Base-by-base conservation (phyloP, 371 early-diverging fungal genomes). In the Phascolomyces articulosus region DNA sequence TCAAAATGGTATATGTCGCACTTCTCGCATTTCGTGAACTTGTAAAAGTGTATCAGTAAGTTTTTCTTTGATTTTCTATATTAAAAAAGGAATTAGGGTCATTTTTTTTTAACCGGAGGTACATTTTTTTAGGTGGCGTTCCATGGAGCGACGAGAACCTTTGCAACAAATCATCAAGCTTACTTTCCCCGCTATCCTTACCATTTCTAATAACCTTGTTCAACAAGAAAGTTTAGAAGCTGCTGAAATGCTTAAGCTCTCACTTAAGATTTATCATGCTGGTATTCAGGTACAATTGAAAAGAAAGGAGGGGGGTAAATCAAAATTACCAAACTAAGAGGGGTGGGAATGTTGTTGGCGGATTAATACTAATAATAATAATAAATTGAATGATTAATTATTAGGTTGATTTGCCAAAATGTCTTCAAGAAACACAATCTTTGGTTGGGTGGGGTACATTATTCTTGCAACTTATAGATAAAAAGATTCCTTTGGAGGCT, bases 401-500 rank as follows among this genome's bases (percentile, higher is more conserved):
- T n/a, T 58, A 85, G 79, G 69, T 69, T 28, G 91, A 91, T 23
- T 79, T 96, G 54, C 85, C 92, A 0, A 72, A 84, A 56, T 74
- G 83, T 7, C 85, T 93, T 53, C 92, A 93, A 71, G 85, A 89
- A 15, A 75, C 82, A 13, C 67, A 76, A 2, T 85, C 86, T 1
- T 76, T 97, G 38, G 87, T 92, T 11, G 88, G 90, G 7, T 98
- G 98, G 98, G 89, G 91, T 20, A 90, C 91, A 20, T 67, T 93
- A 18, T 92, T 96, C 63, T 75, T 94, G n/a, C 86, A 90, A 58
- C 70, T 93, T 65, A 82, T 95, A 15, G 89, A 91, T 48, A 89
- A 88, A 71, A 63, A 74, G 28, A 81, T 88, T 65, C 86, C 87
- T 20, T 70, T 73, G 13, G 79, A 81, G 20, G 81, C 75, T 6